phyloP scores from a whole-genome alignment of 441 rosid genomes.

The Erodium trifolium region DNA sequence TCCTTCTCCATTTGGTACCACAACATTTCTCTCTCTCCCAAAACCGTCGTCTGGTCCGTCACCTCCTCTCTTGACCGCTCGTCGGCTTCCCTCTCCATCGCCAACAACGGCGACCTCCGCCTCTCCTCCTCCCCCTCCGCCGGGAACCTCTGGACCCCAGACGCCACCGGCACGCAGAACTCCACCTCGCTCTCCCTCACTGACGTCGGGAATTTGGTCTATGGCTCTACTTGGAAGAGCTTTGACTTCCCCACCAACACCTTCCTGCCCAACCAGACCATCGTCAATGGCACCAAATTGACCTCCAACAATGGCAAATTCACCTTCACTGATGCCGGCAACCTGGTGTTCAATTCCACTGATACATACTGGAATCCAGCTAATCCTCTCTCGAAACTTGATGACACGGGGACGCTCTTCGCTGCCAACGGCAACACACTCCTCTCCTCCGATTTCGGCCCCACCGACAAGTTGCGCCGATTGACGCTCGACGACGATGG shows the following conservation, averaged over 20 bases:
- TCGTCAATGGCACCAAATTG: constrained; percentile 15
- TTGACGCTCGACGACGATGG: constrained; percentile 47
- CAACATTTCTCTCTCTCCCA: constrained; percentile 15
- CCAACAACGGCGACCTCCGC: constrained; percentile 26
- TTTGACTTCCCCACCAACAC: constrained; percentile 39
- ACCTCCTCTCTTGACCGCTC: not conserved
- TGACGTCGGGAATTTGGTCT: constrained; percentile 36
- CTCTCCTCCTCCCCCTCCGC: constrained; percentile 15
- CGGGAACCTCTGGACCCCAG: constrained; percentile 24
- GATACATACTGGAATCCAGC: constrained; percentile 23
- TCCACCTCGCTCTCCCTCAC: constrained; percentile 26
- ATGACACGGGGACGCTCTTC: constrained; percentile 20
- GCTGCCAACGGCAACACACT: constrained; percentile 12
- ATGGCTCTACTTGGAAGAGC: constrained; percentile 33
- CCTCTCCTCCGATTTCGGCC: constrained; percentile 32
- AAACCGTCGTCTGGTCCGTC: constrained; percentile 38
- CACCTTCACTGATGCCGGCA: constrained; percentile 18
- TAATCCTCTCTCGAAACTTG: constrained; percentile 17
- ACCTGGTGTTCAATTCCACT: constrained; percentile 23
- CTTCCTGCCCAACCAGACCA: constrained; percentile 36
- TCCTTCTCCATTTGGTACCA: constrained; percentile 48
- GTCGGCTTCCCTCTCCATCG: constrained; percentile 26
- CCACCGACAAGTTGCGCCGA: constrained; percentile 20
- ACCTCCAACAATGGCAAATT: constrained; percentile 36
- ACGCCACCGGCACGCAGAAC: constrained; percentile 11